phyloP scores from a whole-genome alignment of 1,139 yeast genomes.

The Nakaseomyces uthaithaninus region DNA sequence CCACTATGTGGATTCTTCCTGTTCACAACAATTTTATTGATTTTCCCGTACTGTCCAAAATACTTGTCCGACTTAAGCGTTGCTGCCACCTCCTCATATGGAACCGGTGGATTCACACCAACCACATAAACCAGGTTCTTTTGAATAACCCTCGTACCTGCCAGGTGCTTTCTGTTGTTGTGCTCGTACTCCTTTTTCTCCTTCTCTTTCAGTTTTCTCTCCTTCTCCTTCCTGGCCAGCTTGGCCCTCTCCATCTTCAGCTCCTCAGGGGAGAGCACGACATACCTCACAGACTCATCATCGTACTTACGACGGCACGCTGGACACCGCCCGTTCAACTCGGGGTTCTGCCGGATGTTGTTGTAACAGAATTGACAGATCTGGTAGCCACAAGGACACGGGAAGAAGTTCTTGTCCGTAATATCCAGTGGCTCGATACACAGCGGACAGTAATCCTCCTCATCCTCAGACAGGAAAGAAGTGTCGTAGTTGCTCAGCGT shows the following conservation, averaged over 20 bases:
- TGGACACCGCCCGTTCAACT: conserved; percentile 91
- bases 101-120: conserved; percentile 80
- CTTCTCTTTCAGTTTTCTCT: conserved; percentile 81
- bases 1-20: conserved; percentile 48
- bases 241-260: conserved; percentile 69
- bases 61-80: conserved; percentile 83
- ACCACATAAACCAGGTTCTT: conserved; percentile 95
- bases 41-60: conserved; percentile 97
- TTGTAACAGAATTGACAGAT: conserved; percentile 97
- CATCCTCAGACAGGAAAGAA: conserved; percentile 31
- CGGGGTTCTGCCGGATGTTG: conserved; percentile 91
- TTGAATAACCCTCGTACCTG: conserved; percentile 96
- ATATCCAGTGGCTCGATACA: conserved; percentile 98
- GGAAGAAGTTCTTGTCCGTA: conserved; percentile 91
- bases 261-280: conserved; percentile 76
- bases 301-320: conserved; percentile 94
- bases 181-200: conserved; percentile 88
- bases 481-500: conserved; percentile 30
- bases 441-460: conserved; percentile 53
- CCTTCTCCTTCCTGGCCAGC: conserved; percentile 74
- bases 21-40: conserved; percentile 87
- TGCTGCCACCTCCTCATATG: conserved; percentile 81
- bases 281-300: conserved; percentile 87
- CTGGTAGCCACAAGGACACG: conserved; percentile 99
- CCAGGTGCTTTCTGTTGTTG: conserved; percentile 82